Conservation (phyloP, 169 alveolate species). For the Prorocentrum cordatum region DNA sequence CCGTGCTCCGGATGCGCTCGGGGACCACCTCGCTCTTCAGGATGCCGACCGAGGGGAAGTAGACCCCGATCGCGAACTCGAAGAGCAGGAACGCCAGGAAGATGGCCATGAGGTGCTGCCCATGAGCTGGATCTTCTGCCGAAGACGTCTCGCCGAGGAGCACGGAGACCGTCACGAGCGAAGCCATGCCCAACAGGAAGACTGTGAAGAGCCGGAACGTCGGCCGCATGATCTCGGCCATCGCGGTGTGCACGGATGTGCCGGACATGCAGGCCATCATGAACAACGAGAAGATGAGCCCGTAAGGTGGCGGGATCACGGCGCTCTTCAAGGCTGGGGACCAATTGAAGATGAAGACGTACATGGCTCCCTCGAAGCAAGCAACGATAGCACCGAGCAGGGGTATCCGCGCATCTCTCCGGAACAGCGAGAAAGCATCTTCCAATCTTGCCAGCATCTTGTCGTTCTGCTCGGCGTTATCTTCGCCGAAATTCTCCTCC, state of each 20-base stretch:
- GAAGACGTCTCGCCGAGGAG: not conserved
- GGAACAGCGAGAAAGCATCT: not conserved
- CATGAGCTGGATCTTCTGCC: too few relatives aligned
- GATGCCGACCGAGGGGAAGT: conserved; percentile 36
- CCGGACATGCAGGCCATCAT: conserved; percentile 49
- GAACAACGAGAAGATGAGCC: not conserved
- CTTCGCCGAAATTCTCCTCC: not conserved
- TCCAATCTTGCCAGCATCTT: not conserved
- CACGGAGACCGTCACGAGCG: not conserved
- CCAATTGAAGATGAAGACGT: not conserved
- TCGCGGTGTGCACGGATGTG: not conserved
- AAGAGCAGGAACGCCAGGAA: conserved; percentile 31
- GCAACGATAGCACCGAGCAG: not conserved
- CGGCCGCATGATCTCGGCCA: not conserved
- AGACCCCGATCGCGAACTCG: conserved; percentile 58
- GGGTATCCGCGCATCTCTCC: not conserved
- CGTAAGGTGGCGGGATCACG: not conserved
- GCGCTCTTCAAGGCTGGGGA: not conserved
- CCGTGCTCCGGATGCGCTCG: not conserved
- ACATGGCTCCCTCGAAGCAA: not conserved
- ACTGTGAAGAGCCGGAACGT: not conserved
- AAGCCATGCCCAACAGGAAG: not conserved
- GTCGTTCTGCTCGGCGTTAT: not conserved
- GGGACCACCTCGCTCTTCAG: conserved; percentile 48
- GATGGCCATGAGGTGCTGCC: too few relatives aligned